Base-by-base conservation (phyloP, 164 flowering plant species). In the Brasenia schreberi region DNA sequence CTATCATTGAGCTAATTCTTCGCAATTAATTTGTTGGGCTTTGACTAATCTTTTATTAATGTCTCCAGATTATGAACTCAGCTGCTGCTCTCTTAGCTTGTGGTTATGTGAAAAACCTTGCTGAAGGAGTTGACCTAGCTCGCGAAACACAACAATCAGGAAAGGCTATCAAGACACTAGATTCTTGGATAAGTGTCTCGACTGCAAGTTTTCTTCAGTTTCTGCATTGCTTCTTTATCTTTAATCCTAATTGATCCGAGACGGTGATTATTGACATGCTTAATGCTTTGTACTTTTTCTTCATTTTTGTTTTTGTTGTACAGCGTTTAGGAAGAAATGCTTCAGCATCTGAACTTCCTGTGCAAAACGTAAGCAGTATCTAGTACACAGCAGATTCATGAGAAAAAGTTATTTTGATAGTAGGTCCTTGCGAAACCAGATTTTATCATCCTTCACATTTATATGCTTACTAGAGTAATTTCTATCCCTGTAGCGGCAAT, bases 41-140 rank as follows among this genome's bases (percentile, higher is more conserved):
- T 33, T 33, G 39, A 33, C 39, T 33, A 33, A 33, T 33, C 39
- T 33, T 33, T 33, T 33, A 33, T 33, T 33, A 49, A 49, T 49
- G 16, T 23, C 18, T 61, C 49, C 84, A 91, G 97, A 75, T 87
- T 70, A 77, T 92, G 59, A 92, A 89, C 72, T 92, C 97, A 16
- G 97, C 90, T 42, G 94, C 94, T 19, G 87, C 97, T 17, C 86
- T 92, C 33, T 73, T 84, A 65, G 97, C 86, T 12, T 74, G 87
- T 64, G 87, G 89, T 59, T 72, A 19, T 39, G 94, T 80, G 3
- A 77, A 75, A 12, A 72, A 73, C 68, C 77, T 92, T 4, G 84
- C 72, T 14, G 89, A 85, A 65, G 97, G 96, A 68, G 89, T 89
- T 19, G 58, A 72, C 49, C 63, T 87, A 65, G 97, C 97, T 27